Evolutionary conservation across 176 grass and related monocot genomes (phyloP).

Genomic region (Pontederia crassipes): DNA sequence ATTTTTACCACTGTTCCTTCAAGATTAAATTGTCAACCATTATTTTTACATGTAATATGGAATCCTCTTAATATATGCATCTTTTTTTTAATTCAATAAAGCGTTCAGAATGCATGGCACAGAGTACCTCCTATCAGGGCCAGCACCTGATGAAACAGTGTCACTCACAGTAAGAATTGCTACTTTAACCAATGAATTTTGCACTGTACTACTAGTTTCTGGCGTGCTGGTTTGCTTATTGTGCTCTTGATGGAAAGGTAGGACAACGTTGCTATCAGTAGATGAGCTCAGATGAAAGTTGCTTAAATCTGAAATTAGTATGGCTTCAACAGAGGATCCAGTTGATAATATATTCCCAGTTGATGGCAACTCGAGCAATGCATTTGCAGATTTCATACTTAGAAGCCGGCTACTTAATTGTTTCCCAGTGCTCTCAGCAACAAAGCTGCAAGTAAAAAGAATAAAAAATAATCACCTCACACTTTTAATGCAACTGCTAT

Average conservation of each 20-base stretch:
- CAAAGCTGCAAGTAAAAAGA: slow-evolving; percentile 31
- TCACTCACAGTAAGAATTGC: slow-evolving; percentile 93
- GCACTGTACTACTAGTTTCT: slow-evolving; percentile 17
- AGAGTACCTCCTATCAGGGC: slow-evolving; percentile 83
- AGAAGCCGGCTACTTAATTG: slow-evolving; percentile 81
- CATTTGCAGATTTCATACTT: slow-evolving; percentile 97
- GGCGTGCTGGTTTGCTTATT: slow-evolving; percentile 10
- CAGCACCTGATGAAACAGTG: slow-evolving; percentile 75
- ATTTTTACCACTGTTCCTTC: too few species aligned
- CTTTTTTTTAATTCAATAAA: not conserved
- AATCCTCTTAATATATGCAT: too few species aligned
- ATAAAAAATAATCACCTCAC: not conserved
- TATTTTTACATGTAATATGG: too few species aligned
- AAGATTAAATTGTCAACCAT: too few species aligned
- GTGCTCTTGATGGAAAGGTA: slow-evolving; percentile 17
- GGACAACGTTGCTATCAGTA: slow-evolving; percentile 1
- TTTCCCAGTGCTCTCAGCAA: slow-evolving; percentile 84
- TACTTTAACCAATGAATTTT: slow-evolving; percentile 47
- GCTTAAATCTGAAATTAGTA: slow-evolving; percentile 61
- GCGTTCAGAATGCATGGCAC: not conserved
- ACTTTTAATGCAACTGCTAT: not conserved
- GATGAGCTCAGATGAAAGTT: slow-evolving; percentile 27
- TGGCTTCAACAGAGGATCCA: slow-evolving; percentile 54
- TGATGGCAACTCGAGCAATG: slow-evolving; percentile 55
- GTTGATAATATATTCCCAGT: slow-evolving; percentile 47